phyloP scores from a whole-genome alignment of 768 basidiomycete species.

The Russula brevipes region DNA sequence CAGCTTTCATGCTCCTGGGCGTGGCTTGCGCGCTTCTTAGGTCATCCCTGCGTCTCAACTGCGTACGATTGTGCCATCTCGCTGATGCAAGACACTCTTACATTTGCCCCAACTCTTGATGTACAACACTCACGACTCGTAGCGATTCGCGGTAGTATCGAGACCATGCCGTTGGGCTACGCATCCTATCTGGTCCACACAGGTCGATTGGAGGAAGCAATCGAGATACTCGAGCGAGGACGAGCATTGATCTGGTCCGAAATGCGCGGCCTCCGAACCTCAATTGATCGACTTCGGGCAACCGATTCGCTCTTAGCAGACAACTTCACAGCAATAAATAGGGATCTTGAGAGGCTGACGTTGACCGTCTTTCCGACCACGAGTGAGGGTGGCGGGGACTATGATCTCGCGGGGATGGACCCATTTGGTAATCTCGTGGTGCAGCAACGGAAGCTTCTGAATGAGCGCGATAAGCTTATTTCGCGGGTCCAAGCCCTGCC shows the following conservation, averaged over 20 bases:
- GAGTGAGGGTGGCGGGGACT: background rate
- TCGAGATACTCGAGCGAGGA: background rate
- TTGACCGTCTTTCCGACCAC: background rate
- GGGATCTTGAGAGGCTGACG: background rate
- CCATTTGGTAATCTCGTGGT: slow-evolving; percentile 30
- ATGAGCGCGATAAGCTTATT: background rate
- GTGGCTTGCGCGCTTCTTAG: background rate
- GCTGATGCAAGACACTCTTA: background rate
- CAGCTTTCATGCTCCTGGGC: background rate
- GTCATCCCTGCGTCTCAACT: background rate
- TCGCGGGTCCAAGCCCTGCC: background rate
- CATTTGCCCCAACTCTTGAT: background rate
- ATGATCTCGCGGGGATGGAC: slow-evolving; percentile 21
- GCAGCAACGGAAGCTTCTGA: background rate
- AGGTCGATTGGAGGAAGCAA: background rate
- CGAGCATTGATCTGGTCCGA: background rate
- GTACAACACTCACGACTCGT: background rate
- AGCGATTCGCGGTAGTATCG: background rate
- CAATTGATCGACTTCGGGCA: background rate
- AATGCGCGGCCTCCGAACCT: slow-evolving; percentile 2
- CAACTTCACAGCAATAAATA: background rate
- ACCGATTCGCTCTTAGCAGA: background rate
- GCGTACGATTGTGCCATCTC: background rate
- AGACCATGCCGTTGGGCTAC: background rate
- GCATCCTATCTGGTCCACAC: background rate